These are phyloP conservation scores for Aspergillus awamori DNA, from an alignment of 2,329 filamentous ascomycete genomes.

Conservation along the genomic window DNA sequence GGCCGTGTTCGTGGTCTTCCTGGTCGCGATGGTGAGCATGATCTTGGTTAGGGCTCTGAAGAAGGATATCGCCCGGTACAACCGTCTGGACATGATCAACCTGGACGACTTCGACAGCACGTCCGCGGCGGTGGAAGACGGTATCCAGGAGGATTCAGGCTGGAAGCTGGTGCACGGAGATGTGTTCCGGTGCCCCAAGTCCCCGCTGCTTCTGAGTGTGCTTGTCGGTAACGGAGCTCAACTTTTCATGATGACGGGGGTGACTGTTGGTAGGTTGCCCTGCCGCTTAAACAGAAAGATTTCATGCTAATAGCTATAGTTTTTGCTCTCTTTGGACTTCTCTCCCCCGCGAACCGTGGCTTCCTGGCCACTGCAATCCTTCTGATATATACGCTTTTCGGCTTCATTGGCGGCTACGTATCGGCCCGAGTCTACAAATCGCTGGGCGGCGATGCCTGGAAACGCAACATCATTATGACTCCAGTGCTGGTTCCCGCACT, in stretches of 20 bases:
- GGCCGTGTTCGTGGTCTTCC: constrained; percentile 88
- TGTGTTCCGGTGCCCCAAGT: constrained; percentile 86
- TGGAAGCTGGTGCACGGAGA: constrained; percentile 99
- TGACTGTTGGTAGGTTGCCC: constrained; percentile 68
- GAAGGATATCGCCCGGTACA: constrained; percentile 97
- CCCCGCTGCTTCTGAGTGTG: constrained; percentile 81
- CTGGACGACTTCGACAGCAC: constrained; percentile 85
- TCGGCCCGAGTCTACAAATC: constrained; percentile 93
- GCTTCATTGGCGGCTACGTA: constrained; percentile 87
- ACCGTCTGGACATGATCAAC: constrained; percentile 86
- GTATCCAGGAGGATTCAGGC: constrained; percentile 94
- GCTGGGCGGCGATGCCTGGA: constrained; percentile 91
- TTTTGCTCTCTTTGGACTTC: constrained; percentile 90
- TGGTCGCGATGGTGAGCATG: constrained; percentile 89
- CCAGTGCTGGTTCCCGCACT: constrained; percentile 82
- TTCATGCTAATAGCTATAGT: constrained; percentile 41
- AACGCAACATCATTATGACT: constrained; percentile 86
- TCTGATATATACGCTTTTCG: constrained; percentile 88
- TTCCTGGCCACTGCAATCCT: constrained; percentile 92
- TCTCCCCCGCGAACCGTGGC: constrained; percentile 93
- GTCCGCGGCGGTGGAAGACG: constrained; percentile 75
- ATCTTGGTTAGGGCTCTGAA: constrained; percentile 83
- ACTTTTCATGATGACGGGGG: constrained; percentile 95
- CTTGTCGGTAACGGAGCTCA: constrained; percentile 92
- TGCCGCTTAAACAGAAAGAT: no score